phyloP scores from a whole-genome alignment of 2,329 filamentous ascomycete species.

The Penicillium sp. region DNA sequence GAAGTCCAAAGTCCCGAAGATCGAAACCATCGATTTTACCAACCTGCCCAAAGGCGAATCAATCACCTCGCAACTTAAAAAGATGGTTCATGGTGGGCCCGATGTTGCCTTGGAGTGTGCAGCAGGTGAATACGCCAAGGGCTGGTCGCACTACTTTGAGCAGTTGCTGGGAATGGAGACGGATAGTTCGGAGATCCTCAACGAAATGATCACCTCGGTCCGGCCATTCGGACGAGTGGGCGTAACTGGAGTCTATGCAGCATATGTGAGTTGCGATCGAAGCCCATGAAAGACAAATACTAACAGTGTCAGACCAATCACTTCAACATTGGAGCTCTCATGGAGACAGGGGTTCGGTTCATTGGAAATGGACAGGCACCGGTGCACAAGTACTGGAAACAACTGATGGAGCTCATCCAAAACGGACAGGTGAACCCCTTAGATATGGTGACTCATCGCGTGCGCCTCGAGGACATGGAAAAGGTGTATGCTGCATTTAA shows the following conservation, averaged over 20 bases:
- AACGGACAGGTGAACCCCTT: conserved; percentile 59
- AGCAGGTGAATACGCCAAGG: conserved; percentile 60
- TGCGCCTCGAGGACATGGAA: conserved; percentile 67
- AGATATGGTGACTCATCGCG: conserved; percentile 76
- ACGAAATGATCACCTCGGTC: conserved; percentile 52
- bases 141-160: conserved; percentile 59
- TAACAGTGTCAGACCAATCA: conserved; percentile 50
- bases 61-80: conserved; percentile 68
- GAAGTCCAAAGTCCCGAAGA: conserved; percentile 58
- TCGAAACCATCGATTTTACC: conserved; percentile 66
- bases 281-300: neutral
- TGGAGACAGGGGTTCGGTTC: conserved; percentile 76
- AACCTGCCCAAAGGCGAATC: conserved; percentile 59
- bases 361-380: conserved; percentile 65
- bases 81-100: conserved; percentile 67
- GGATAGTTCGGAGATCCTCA: conserved; percentile 66
- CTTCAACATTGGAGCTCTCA: conserved; percentile 75
- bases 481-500: conserved; percentile 63
- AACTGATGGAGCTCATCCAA: conserved; percentile 60
- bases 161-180: conserved; percentile 67
- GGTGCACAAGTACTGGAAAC: conserved; percentile 77
- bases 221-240: conserved; percentile 62
- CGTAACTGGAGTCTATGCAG: conserved; percentile 67
- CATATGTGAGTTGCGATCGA: conserved; percentile 45
- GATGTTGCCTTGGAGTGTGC: conserved; percentile 69